Base-by-base conservation (phyloP, 31 red algal genomes). In the Endocladia muricata region DNA sequence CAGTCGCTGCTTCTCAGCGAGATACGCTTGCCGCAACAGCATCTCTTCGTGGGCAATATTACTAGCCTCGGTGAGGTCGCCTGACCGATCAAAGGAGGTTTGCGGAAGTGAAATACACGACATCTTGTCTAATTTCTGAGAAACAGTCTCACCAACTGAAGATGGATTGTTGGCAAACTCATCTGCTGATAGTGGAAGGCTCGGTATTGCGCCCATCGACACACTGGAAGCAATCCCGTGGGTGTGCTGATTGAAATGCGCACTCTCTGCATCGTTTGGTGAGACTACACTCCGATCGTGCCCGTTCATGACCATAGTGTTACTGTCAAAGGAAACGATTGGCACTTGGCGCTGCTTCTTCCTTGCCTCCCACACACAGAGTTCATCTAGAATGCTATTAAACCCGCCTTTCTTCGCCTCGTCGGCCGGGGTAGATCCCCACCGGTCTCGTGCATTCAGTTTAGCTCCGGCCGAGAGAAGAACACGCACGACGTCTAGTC, bases 391-490 rank as follows among this genome's bases (percentile, higher is more conserved):
- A 60, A 85, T 76, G 3, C 38, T 37, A 28, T 3, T 2, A 35
- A 37, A 55, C 4, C 43, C 71, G 2, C 29, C 71, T 52, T 75
- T 75, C 37, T 23, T 13, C 11, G 71, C 71, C 33, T 75, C 71
- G 26, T 75, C 47, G 49, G 25, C 61, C 4, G 96, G 91, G 34
- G 91, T 98, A 17, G 75, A 61, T 26, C 96, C 96, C 96, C 96
- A 98, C 33, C 96, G 85, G 58, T 98, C 96, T 44, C 41, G 43
- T 22, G 85, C 86, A 66, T 92, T 85, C 9, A 88, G 64, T 23
- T 92, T 68, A 17, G 91, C 91, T 35, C 96, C 96, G 25, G 76
- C 59, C 35, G 94, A 33, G 9, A 98, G 55, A 67, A 98, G 73
- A 21, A 88, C 31, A 15, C 64, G 34, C 31, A 86, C 92, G 68